Evolutionary conservation across 495 filamentous ascomycete species (phyloP).

Genomic region (Penicillium dipodomyicola): DNA sequence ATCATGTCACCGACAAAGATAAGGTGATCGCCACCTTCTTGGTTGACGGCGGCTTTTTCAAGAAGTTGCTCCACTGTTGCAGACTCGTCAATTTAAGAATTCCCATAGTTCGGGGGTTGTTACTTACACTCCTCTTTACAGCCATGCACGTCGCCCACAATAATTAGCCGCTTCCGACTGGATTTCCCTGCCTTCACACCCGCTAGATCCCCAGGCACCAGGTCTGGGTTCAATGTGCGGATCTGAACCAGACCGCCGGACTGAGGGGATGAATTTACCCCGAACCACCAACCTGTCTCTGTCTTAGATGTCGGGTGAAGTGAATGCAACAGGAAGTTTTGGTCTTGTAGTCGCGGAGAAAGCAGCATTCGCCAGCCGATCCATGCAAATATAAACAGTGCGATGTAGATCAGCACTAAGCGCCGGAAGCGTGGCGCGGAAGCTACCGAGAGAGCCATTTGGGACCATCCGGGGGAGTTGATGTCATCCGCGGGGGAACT

Average conservation of each 20-base stretch:
- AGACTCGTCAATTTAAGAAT: not conserved
- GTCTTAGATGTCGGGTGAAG: constrained; percentile 38
- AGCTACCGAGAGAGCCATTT: constrained; percentile 35
- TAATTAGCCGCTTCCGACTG: constrained; percentile 54
- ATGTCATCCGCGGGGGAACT: constrained; percentile 16
- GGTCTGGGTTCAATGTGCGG: constrained; percentile 34
- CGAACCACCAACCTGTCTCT: constrained; percentile 43
- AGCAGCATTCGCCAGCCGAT: constrained; percentile 42
- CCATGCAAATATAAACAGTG: constrained; percentile 37
- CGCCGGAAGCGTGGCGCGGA: constrained; percentile 49
- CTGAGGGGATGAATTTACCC: constrained; percentile 45
- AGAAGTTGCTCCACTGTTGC: constrained; percentile 61
- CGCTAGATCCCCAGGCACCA: constrained; percentile 29
- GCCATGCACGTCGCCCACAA: constrained; percentile 92
- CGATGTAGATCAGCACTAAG: constrained; percentile 44
- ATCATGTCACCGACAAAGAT: constrained; percentile 83
- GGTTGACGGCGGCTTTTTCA: constrained; percentile 61
- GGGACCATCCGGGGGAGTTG: constrained; percentile 27
- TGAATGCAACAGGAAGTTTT: constrained; percentile 32
- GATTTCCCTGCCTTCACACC: constrained; percentile 12
- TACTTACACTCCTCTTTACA: constrained; percentile 61
- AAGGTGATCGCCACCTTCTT: constrained; percentile 63
- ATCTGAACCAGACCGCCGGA: constrained; percentile 52
- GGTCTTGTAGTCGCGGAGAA: constrained; percentile 42
- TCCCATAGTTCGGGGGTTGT: not conserved